Percentiles rank a stretch among this genome's conserved stretches.
Conservation (phyloP, 257 asterid species). For the Salvia hispanica region DNA sequence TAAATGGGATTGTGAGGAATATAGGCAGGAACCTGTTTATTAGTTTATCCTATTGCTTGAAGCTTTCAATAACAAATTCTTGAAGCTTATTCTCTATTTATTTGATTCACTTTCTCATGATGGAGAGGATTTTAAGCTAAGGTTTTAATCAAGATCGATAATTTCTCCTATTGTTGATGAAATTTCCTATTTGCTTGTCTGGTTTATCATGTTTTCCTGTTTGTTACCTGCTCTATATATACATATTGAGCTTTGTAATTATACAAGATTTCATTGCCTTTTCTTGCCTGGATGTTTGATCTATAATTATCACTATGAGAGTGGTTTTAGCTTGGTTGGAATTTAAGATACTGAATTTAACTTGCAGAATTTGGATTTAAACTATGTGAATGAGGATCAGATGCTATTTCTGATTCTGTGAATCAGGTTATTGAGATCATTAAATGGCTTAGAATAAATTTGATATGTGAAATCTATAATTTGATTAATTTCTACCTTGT, state of each 20-base stretch:
- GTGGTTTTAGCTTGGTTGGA: slow-evolving; percentile 7
- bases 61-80: not conserved
- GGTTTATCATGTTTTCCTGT: no score
- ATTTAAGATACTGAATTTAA: slow-evolving; percentile 22
- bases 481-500: slow-evolving; percentile 15
- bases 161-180: slow-evolving; percentile 10
- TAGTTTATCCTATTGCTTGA: slow-evolving; percentile 21
- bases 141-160: slow-evolving; percentile 8
- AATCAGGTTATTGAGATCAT: slow-evolving; percentile 21
- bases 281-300: slow-evolving; percentile 9
- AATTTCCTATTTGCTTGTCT: not conserved
- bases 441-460: slow-evolving; percentile 8
- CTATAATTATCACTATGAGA: slow-evolving; percentile 1
- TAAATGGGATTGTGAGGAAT: slow-evolving; percentile 16
- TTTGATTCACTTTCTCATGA: not conserved
- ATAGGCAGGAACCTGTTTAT: slow-evolving; percentile 11
- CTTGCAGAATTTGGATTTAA: no score
- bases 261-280: slow-evolving; percentile 5
- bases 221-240: slow-evolving; percentile 7
- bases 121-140: slow-evolving; percentile 19
- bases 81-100: not conserved
- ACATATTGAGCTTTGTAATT: not conserved
- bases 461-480: slow-evolving; percentile 16
- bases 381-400: slow-evolving; percentile 20
- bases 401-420: slow-evolving; percentile 4